Conservation (phyloP, 495 filamentous ascomycete genomes). For the Cenococcum geophilum region DNA sequence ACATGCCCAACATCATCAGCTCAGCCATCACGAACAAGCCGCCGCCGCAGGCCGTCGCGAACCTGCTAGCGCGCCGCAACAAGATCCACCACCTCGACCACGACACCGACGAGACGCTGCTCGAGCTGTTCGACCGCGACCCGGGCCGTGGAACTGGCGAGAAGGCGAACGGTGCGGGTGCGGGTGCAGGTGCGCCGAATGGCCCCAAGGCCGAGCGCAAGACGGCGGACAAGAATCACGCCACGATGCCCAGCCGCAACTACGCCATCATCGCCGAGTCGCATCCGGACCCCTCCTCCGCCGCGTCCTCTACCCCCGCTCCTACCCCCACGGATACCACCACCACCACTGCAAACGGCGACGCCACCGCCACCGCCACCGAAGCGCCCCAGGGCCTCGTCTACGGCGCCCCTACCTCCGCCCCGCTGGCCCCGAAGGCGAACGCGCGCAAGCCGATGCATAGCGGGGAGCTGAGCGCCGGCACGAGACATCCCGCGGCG, state of each 20-base stretch:
- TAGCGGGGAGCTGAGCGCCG: constrained; percentile 35
- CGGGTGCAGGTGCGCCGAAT: constrained; percentile 12
- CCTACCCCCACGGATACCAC: constrained; percentile 12
- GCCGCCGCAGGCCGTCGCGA: constrained; percentile 80
- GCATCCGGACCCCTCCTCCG: too few relatives aligned
- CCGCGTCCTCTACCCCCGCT: too few relatives aligned
- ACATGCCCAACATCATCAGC: constrained; percentile 69
- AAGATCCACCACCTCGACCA: constrained; percentile 87
- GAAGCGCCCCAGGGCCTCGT: not conserved
- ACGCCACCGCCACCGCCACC: not conserved
- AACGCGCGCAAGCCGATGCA: constrained; percentile 38
- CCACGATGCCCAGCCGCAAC: constrained; percentile 88
- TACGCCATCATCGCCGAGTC: constrained; percentile 74
- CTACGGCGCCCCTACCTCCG: not conserved
- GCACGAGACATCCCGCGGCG: constrained; percentile 37
- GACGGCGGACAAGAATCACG: constrained; percentile 62
- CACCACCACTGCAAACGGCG: not conserved
- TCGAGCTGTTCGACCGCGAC: constrained; percentile 78
- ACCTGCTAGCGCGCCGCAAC: constrained; percentile 76
- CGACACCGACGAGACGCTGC: constrained; percentile 81
- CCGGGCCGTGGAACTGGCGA: constrained; percentile 52
- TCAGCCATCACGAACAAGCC: constrained; percentile 91
- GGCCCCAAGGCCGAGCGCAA: constrained; percentile 42
- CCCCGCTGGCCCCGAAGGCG: constrained; percentile 15
- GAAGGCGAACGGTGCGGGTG: constrained; percentile 9